phyloP scores from a whole-genome alignment of 163 green algal genomes.

The Scenedesmus sp. region DNA sequence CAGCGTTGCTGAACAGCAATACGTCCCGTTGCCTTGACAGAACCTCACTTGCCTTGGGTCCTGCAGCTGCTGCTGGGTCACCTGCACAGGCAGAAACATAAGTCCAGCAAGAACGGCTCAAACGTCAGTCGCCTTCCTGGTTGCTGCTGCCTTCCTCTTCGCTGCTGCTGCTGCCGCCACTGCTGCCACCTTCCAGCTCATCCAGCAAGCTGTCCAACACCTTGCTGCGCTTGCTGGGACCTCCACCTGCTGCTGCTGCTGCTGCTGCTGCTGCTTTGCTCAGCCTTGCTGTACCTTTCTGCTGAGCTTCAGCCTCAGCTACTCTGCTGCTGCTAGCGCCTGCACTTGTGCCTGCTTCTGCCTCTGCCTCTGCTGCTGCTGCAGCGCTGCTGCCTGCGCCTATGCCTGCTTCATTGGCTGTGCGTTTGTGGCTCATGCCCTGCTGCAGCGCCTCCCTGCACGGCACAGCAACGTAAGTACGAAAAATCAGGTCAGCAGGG shows the following conservation, averaged over 20 bases:
- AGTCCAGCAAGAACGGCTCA: background rate
- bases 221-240: slow-evolving; percentile 33
- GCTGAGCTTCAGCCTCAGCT: background rate
- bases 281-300: background rate
- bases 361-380: background rate
- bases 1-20: too few species aligned
- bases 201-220: slow-evolving; percentile 46
- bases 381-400: slow-evolving; percentile 6
- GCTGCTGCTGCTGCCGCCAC: slow-evolving; percentile 21
- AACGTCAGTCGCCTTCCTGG: background rate
- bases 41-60: too few species aligned
- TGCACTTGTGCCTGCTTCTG: background rate
- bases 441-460: slow-evolving; percentile 47
- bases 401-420: slow-evolving; percentile 18
- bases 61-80: too few species aligned
- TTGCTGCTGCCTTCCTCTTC: background rate
- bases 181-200: slow-evolving; percentile 6
- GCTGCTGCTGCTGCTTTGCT: background rate
- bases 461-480: too few species aligned
- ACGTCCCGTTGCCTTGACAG: too few species aligned
- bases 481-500: background rate
- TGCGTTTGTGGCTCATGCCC: slow-evolving; percentile 47
- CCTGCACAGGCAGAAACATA: background rate
- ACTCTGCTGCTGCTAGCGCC: slow-evolving; percentile 11
- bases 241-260: background rate